Evolutionary conservation across 257 asterid species (phyloP).

Genomic region (Solanum clarkiae): DNA sequence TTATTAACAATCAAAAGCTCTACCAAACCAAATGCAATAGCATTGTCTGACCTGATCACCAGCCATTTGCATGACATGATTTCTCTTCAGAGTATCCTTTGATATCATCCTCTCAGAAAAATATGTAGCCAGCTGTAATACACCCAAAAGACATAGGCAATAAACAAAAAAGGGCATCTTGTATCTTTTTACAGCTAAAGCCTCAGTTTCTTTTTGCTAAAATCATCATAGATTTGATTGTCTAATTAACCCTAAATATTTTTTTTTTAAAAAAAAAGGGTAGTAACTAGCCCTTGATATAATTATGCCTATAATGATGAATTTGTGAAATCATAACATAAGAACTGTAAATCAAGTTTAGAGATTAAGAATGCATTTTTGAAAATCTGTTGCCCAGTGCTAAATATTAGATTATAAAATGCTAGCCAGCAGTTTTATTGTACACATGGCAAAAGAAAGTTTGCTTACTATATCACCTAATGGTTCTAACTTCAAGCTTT

Average conservation of each 20-base stretch:
- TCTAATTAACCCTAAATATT: too few relatives aligned
- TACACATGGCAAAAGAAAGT: not conserved
- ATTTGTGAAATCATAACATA: not conserved
- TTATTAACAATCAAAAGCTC: not conserved
- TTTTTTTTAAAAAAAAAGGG: too few relatives aligned
- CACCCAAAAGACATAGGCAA: not conserved
- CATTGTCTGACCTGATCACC: constrained; percentile 38
- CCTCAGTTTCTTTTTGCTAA: not conserved
- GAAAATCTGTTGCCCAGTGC: not conserved
- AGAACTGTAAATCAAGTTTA: not conserved
- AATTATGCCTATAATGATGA: not conserved
- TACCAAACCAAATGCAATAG: not conserved
- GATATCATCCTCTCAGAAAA: constrained; percentile 72
- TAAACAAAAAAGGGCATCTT: not conserved
- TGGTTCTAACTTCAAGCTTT: constrained; percentile 25
- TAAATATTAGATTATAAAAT: not conserved
- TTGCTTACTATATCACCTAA: constrained; percentile 35
- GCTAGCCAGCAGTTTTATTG: not conserved
- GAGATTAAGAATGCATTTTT: not conserved
- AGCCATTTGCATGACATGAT: constrained; percentile 53
- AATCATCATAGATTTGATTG: not conserved
- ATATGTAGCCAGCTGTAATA: constrained; percentile 45
- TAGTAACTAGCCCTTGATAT: not conserved
- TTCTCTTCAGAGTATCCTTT: constrained; percentile 49
- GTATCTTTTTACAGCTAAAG: not conserved